A percentile compares a stretch with the other conserved stretches of the same genome.
Evolutionary conservation across 345 rosid genomes (phyloP).

Genomic region (Populus alba): DNA sequence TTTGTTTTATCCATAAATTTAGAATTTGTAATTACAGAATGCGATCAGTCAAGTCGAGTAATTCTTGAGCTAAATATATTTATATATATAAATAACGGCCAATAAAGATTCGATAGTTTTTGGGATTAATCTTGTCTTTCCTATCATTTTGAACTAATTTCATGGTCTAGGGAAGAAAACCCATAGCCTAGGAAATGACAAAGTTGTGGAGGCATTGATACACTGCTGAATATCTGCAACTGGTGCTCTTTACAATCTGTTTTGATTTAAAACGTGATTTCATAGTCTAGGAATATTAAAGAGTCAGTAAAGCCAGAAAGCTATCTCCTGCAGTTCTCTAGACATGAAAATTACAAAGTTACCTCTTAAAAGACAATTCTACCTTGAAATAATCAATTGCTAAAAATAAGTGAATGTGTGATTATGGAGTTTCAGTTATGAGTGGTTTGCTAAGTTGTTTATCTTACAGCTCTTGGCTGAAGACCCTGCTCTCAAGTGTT

Average conservation of each 20-base stretch:
- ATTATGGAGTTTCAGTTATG: neutral
- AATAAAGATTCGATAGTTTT: neutral
- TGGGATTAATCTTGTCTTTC: neutral
- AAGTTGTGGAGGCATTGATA: neutral
- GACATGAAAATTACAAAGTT: neutral
- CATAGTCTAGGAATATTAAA: neutral
- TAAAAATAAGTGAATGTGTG: neutral
- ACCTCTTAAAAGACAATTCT: neutral
- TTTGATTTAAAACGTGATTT: neutral
- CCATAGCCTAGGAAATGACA: neutral
- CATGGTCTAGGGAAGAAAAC: neutral
- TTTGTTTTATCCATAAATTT: neutral
- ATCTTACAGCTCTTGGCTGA: conserved; percentile 72
- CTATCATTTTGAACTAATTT: neutral
- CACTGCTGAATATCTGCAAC: neutral
- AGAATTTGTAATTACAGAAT: neutral
- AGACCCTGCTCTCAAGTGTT: conserved; percentile 64
- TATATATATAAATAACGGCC: neutral
- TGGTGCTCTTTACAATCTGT: neutral
- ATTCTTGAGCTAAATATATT: neutral
- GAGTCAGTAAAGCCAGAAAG: neutral
- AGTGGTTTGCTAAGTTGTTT: conserved; percentile 5
- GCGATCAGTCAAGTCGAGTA: neutral
- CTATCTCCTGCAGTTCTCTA: neutral
- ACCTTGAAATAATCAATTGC: neutral